phyloP scores from a whole-genome alignment of 306 rosid genomes.

The Coriaria nepalensis region DNA sequence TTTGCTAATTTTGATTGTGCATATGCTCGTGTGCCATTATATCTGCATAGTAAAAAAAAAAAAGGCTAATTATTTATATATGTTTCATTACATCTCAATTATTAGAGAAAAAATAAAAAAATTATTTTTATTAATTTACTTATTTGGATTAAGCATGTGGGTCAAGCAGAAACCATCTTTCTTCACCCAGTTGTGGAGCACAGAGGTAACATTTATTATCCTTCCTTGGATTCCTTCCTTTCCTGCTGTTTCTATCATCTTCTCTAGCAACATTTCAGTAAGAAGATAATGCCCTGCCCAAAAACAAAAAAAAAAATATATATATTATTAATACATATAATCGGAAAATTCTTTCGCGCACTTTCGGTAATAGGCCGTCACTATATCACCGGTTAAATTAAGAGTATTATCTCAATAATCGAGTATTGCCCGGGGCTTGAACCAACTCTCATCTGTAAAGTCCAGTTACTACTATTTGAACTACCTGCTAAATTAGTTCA shows the following conservation, averaged over 20 bases:
- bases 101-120: too few relatives aligned
- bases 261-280: slow-evolving; percentile 72
- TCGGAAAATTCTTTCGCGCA: too few relatives aligned
- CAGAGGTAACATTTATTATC: slow-evolving; percentile 72
- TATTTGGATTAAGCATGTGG: slow-evolving; percentile 53
- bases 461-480: too few relatives aligned
- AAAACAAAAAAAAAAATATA: neutral
- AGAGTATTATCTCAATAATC: neutral
- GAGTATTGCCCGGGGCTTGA: too few relatives aligned
- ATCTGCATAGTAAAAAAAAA: slow-evolving; percentile 69
- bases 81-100: too few relatives aligned
- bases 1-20: slow-evolving; percentile 81
- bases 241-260: slow-evolving; percentile 73
- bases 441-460: too few relatives aligned
- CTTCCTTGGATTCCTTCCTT: slow-evolving; percentile 79
- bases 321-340: too few relatives aligned
- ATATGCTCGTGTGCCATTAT: slow-evolving; percentile 78
- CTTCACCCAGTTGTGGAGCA: slow-evolving; percentile 79
- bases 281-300: slow-evolving; percentile 68
- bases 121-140: slow-evolving; percentile 28
- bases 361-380: too few relatives aligned
- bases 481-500: neutral
- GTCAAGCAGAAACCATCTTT: slow-evolving; percentile 46
- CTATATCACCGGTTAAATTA: too few relatives aligned
- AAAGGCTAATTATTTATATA: too few relatives aligned